Evolutionary conservation across 2,329 filamentous ascomycete species (phyloP), one percentile per base, ranked within the genome.

Genomic region (Talaromyces verruculosus): DNA sequence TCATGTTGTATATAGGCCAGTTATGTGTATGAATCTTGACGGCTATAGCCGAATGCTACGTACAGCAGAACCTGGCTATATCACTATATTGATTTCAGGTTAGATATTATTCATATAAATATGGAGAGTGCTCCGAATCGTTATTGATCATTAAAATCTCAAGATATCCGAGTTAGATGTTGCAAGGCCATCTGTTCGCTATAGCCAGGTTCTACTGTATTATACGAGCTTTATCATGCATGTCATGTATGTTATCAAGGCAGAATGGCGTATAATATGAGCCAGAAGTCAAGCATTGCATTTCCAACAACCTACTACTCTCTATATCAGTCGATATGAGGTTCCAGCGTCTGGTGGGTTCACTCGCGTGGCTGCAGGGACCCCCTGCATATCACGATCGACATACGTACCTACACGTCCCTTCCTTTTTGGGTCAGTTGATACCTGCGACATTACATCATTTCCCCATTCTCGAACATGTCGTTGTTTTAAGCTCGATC

Each of bases 1-100:
- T 25, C 51, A 37, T 57, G n/a, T 57, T 55, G 33, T 37, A 57
- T 57, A 57, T 57, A 55, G 51, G 53, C 33, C 19, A 22, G n/a
- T 39, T n/a, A 57, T 22, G 53, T 37, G 33, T 13, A 37, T 57
- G 53, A 25, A 25, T 5, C 8, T 19, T 11, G 30, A 37, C 28
- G 11, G 53, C 10, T n/a, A n/a, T 37, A 2, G 25, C 15, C n/a
- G 1, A 57, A 57, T 57, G 19, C 53, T 57, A 57, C 53, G 39
- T 37, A 11, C 33, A 4, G 25, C 4, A 25, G 25, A 25, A 25
- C 25, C 25, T 25, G 25, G 25, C 25, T 25, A 25, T 25, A 25
- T 25, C 25, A 25, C 25, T 25, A 25, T 25, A 25, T 25, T 25
- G 25, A 25, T 25, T 4, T 25, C 25, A 25, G 25, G 25, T 25